phyloP scores from a whole-genome alignment of 768 basidiomycete species.

The Termitomyces eurrhizus region DNA sequence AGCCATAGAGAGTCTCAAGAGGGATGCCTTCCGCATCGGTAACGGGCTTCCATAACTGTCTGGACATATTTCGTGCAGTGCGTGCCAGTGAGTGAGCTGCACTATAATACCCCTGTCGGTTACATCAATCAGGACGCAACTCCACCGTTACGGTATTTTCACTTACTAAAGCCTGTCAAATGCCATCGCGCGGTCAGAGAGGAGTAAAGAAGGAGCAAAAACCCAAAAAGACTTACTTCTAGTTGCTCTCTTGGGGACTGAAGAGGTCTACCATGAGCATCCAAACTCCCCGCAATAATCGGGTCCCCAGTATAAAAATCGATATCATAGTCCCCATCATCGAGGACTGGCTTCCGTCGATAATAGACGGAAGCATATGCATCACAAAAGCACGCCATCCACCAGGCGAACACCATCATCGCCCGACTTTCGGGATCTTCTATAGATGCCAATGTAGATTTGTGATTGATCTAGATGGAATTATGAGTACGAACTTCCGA shows the following conservation, averaged over 20 bases:
- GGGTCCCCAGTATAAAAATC: conserved; percentile 82
- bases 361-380: conserved; percentile 83
- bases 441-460: conserved; percentile 70
- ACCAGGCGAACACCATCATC: conserved; percentile 91
- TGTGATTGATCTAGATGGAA: conserved; percentile 70
- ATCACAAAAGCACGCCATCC: conserved; percentile 87
- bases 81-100: conserved; percentile 83
- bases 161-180: conserved; percentile 60
- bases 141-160: conserved; percentile 21
- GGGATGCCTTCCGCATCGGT: conserved; percentile 78
- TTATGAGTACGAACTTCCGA: conserved; percentile 9
- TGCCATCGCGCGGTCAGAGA: conserved; percentile 13
- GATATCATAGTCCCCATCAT: conserved; percentile 88
- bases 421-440: conserved; percentile 72
- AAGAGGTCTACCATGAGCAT: conserved; percentile 35
- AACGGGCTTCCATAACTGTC: conserved; percentile 75
- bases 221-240: conserved; percentile 46
- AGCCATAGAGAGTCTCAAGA: conserved; percentile 52
- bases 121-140: conserved; percentile 14
- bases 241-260: conserved; percentile 76
- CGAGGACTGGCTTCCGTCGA: conserved; percentile 79
- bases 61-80: conserved; percentile 77
- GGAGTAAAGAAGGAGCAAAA: neutral
- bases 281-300: conserved; percentile 42
- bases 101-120: conserved; percentile 70